phyloP scores from a whole-genome alignment of 495 filamentous ascomycete genomes.

The Neurospora sublineolata region DNA sequence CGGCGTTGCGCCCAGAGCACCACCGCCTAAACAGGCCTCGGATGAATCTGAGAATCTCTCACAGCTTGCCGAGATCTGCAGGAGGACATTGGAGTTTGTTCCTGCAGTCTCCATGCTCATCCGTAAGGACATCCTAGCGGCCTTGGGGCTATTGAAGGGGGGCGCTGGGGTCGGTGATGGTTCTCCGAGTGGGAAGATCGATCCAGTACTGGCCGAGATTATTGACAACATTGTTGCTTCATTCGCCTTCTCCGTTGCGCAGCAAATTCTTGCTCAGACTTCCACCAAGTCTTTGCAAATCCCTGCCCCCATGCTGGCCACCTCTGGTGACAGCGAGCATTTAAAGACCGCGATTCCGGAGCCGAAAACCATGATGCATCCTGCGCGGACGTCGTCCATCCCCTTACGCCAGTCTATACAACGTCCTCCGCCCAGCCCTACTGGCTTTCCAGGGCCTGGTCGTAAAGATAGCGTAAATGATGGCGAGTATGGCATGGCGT shows the following conservation, averaged over 20 bases:
- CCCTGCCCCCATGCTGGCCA: conserved; percentile 44
- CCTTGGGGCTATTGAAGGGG: conserved; percentile 22
- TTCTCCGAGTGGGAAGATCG: conserved; percentile 1
- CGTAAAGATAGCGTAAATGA: conserved; percentile 15
- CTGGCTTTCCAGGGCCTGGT: conserved; percentile 32
- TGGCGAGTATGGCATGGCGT: conserved; percentile 22
- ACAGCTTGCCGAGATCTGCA: conserved; percentile 69
- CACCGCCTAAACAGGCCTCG: conserved; percentile 26
- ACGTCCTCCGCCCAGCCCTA: conserved; percentile 32
- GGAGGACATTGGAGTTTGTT: conserved; percentile 68
- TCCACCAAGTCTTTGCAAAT: conserved; percentile 56
- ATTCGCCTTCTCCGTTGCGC: conserved; percentile 69
- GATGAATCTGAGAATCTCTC: conserved; percentile 63
- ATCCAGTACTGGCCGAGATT: conserved; percentile 35
- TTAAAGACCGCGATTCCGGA: conserved; percentile 45
- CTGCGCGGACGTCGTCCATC: conserved; percentile 43
- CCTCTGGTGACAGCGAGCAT: conserved; percentile 34
- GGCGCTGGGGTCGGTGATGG: conserved; percentile 11
- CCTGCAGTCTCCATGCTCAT: conserved; percentile 65
- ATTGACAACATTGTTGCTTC: conserved; percentile 76
- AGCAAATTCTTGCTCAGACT: conserved; percentile 69
- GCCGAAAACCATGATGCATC: conserved; percentile 54
- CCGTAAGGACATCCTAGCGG: conserved; percentile 55
- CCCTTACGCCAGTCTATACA: conserved; percentile 16
- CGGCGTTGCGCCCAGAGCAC: conserved; percentile 39